Evolutionary conservation across 208 protist genomes (phyloP), one percentile per base, ranked within the genome.

Genomic region (Leishmania tarentolae): DNA sequence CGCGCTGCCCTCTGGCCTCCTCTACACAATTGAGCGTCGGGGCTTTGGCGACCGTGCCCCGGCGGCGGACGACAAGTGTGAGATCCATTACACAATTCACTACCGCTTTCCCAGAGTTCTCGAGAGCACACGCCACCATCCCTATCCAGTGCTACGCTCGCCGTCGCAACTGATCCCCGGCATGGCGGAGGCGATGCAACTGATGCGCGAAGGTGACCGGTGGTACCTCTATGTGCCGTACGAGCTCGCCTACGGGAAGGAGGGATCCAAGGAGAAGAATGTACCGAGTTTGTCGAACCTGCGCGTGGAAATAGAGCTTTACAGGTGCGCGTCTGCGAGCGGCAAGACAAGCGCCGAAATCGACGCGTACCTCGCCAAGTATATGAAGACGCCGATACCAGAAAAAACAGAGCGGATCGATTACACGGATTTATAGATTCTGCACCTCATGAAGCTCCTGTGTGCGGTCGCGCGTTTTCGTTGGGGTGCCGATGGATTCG

Each of bases 191-290:
- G 93, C 90, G 59, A 86, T 98, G 82, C 83, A 94, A 88, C 76
- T 94, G n/a, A 98, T 98, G 94, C 91, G 91, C 31, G 92, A 95
- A 77, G 94, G 94, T 1, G 94, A 98, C 78, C 77, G 72, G 37
- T 98, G 93, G 92, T 83, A 89, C 56, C 75, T 96, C 71, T 93
- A 90, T 75, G 82, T 95, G 37, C 93, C 94, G 19, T 91, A 88
- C 59, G 75, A 88, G 63, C 88, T 95, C 24, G 95, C 87, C 53
- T 98, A 97, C 86, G 92, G 92, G 9, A 80, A 28, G 61, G 66
- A 75, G 15, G 93, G 93, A 13, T 86, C 79, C 72, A 82, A 79
- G 40, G 83, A 70, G 37, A 57, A 75, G 6, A 81, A 77, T 24
- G 93, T 98, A 56, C 83, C 87, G 24, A 57, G 80, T 11, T 81